phyloP scores from a whole-genome alignment of 768 basidiomycete genomes.

The Serendipita sp. region DNA sequence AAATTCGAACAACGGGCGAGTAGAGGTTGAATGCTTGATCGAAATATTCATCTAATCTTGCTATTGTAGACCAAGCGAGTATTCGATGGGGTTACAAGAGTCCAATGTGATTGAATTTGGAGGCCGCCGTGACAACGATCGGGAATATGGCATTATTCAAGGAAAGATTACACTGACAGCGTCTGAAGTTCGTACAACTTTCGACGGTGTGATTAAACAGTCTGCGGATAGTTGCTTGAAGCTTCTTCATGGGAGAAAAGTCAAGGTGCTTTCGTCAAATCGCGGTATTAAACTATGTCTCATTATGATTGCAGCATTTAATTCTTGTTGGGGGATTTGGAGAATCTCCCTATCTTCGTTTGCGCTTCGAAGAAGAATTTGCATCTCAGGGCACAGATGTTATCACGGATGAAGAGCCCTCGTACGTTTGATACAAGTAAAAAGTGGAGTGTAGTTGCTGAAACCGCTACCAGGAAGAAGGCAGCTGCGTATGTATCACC shows the following conservation, averaged over 20 bases:
- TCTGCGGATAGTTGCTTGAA: not conserved
- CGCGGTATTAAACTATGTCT: not conserved
- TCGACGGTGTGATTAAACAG: not conserved
- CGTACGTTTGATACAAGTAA: not conserved
- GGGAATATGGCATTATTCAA: not conserved
- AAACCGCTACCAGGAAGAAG: not conserved
- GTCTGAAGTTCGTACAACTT: not conserved
- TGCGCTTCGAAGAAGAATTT: not conserved
- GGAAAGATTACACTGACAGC: not conserved
- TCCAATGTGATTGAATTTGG: slow-evolving; percentile 7
- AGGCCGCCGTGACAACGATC: slow-evolving; percentile 4
- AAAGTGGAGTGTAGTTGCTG: not conserved
- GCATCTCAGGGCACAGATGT: not conserved
- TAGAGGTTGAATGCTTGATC: not conserved
- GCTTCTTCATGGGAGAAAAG: not conserved
- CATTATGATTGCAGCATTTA: not conserved
- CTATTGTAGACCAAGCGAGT: slow-evolving; percentile 4
- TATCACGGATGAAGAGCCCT: not conserved
- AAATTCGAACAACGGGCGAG: too few species aligned
- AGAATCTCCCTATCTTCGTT: slow-evolving; percentile 3
- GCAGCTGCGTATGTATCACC: not conserved
- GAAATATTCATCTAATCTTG: too few species aligned
- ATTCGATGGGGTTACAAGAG: slow-evolving; percentile 3
- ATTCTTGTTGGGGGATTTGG: slow-evolving; percentile 6
- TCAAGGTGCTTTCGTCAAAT: not conserved